Base-by-base conservation (phyloP, 306 rosid genomes). In the Potentilla sterilis region DNA sequence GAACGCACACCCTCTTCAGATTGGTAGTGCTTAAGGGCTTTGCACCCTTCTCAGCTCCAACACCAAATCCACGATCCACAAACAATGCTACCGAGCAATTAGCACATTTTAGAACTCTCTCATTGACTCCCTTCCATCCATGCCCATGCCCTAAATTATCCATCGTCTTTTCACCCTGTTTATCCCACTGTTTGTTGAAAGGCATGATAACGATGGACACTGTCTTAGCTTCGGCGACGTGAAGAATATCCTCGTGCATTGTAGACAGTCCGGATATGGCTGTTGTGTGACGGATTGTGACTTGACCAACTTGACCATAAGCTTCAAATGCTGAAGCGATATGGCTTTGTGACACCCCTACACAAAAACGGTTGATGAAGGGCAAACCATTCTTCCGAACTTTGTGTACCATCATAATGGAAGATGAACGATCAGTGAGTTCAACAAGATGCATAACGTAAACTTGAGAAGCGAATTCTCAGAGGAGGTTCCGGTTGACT, bases 361-460 rank as follows among this genome's bases (percentile, higher is more conserved):
- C 79, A 3, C 77, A 80, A 59, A 37, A 73, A 5, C 85, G 81
- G 43, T 70, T 89, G 69, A 94, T 88, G 88, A 91, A 83, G 0
- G 97, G 96, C 51, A 91, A 85, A 11, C 98, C 98, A n/a, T 91
- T 87, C 70, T 75, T 86, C 1, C 87, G 89, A n/a, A 78, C 91
- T 0, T 92, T 88, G 0, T 81, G 97, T 28, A 71, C 93, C 91
- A 87, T 69, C 41, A 88, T 75, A 51, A 93, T 93, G 19, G 98
- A 86, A 0, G 97, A 93, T 0, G 98, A 82, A 4, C 97, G 92
- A 41, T 89, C 97, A 0, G 93, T 88, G 78, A 91, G 97, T 46
- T 93, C 87, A 9, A 93, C 96, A 0, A 93, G 86, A 61, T 89
- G 96, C 95, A 93, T 81, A 28, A 90, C 75, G 81, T 86, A 93